These are phyloP conservation scores for Penicillium sp. DNA, from an alignment of 2,329 filamentous ascomycete genomes.

Conservation along the genomic window DNA sequence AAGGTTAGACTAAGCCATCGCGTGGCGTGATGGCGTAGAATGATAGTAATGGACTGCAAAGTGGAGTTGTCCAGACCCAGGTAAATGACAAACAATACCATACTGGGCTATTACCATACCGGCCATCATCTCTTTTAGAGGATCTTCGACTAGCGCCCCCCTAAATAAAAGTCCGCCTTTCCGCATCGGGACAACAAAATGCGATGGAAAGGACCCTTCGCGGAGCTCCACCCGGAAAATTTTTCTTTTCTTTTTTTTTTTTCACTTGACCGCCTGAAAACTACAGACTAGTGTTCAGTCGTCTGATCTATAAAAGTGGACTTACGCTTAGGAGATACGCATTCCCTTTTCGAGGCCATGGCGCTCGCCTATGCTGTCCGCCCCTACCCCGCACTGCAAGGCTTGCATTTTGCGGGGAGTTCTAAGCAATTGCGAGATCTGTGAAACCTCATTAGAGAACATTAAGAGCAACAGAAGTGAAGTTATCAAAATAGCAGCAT, in stretches of 20 bases:
- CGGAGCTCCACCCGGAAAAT: slow-evolving; percentile 14
- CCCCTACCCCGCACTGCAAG: slow-evolving; percentile 28
- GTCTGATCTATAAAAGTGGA: slow-evolving; percentile 8
- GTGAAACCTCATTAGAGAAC: neutral
- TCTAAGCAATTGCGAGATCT: slow-evolving; percentile 15
- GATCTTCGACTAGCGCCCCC: slow-evolving; percentile 13
- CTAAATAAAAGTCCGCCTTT: slow-evolving; percentile 7
- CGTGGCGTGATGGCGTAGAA: slow-evolving; percentile 7
- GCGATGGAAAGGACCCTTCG: slow-evolving; percentile 18
- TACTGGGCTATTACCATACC: neutral
- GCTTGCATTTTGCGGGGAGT: slow-evolving; percentile 27
- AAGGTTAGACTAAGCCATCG: slow-evolving; percentile 1
- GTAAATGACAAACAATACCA: slow-evolving; percentile 6
- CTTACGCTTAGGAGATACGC: neutral
- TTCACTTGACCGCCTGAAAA: neutral
- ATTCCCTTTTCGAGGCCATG: neutral
- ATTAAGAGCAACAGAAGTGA: neutral
- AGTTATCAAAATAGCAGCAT: neutral
- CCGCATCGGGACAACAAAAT: slow-evolving; percentile 22
- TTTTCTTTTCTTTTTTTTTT: slow-evolving; percentile 8
- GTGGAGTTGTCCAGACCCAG: neutral
- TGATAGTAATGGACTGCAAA: neutral
- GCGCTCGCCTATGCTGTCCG: neutral
- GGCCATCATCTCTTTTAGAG: slow-evolving; percentile 4
- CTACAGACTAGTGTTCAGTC: neutral